Base-by-base conservation (phyloP, 176 grass and related monocot genomes). In the Oryza nivara region DNA sequence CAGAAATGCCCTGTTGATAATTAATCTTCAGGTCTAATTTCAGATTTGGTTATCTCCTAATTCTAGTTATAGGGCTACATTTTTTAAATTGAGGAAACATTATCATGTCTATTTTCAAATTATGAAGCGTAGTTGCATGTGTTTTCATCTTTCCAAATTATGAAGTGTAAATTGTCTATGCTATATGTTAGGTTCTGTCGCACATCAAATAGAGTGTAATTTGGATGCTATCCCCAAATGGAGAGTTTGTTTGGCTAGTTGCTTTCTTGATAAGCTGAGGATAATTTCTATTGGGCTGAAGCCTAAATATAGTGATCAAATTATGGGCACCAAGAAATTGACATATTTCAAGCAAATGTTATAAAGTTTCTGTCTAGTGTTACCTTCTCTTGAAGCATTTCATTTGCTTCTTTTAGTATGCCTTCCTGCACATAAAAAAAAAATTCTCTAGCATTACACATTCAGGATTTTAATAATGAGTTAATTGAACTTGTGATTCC, bases 371-470 rank as follows among this genome's bases (percentile, higher is more conserved):
- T 80, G 6, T 35, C 8, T 47, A 63, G 32, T 60, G 16, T 76
- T 83, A 90, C 84, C 84, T 83, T 90, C 19, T 83, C 49, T 68
- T 80, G 75, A 68, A 90, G 69, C 54, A 75, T 41, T 83, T 83
- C 30, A 17, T 90, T 86, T 36, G 36, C 79, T 38, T 11, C 75
- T 78, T 90, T 86, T 74, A 86, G 46, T 51, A 90, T 83, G 60
- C 68, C 46, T 65, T 90, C 74, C 79, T 90, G 84, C 47, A 79
- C 11, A 74, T 4, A 4, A 17, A 63, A 51, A 82, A 48, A 7
- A 75, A 3, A 19, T 66, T 34, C 17, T 45, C 11, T 48, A 49
- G 22, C 47, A 75, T 11, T 72, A 12, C 76, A 66, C 4, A 2
- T 19, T 63, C 6, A 20, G 3, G 9, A 65, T 71, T 77, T 26